Evolutionary conservation across 805 yeast species (phyloP).

Genomic region (Pichia eremophila): DNA sequence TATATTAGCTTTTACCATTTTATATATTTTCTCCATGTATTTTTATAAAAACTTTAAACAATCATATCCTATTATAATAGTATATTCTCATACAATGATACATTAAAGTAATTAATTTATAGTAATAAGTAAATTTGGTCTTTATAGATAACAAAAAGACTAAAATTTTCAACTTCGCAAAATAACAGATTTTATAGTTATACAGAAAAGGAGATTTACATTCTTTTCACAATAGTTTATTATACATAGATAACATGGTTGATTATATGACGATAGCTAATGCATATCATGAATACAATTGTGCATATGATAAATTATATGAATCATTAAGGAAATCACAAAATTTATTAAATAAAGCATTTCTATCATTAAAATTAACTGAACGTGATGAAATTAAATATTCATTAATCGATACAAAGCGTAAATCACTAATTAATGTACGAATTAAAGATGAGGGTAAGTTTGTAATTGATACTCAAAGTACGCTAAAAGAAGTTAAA

Average conservation of each 20-base stretch:
- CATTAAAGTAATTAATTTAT: no score
- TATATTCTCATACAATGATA: no score
- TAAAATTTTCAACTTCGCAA: no score
- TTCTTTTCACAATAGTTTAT: no score
- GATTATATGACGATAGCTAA: not conserved
- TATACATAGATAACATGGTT: not conserved
- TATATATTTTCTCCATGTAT: no score
- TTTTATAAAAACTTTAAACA: no score
- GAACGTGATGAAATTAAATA: slow-evolving; percentile 10
- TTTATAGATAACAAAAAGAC: no score
- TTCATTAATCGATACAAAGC: not conserved
- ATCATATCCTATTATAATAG: no score
- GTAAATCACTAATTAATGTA: slow-evolving; percentile 2
- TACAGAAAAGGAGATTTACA: no score
- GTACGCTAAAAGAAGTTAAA: not conserved
- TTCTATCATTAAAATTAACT: slow-evolving; percentile 6
- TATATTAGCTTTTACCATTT: no score
- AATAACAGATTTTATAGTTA: no score
- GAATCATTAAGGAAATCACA: not conserved
- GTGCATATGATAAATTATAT: slow-evolving; percentile 1
- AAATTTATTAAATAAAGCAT: not conserved
- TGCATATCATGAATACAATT: slow-evolving; percentile 1
- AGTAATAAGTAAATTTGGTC: no score
- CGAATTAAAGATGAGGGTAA: slow-evolving; percentile 16
- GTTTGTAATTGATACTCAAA: not conserved